Conservation (phyloP, 495 filamentous ascomycete species). For the Lasiosphaeria hispida region DNA sequence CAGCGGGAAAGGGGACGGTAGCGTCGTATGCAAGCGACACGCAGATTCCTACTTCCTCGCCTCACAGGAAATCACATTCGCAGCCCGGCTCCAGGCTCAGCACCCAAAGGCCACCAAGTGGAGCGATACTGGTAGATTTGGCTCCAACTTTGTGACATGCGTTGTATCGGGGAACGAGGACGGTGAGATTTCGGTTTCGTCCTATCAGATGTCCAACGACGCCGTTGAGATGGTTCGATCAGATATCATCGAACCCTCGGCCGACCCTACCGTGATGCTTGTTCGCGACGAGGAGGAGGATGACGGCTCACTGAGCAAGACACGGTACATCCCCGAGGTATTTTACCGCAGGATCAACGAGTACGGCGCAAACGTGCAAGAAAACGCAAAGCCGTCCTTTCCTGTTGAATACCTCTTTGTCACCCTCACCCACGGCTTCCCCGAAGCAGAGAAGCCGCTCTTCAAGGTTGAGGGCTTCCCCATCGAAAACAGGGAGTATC, state of each 20-base stretch:
- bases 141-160: constrained; percentile 96
- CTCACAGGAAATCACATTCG: constrained; percentile 87
- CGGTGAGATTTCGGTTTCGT: constrained; percentile 81
- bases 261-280: constrained; percentile 90
- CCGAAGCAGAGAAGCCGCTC: constrained; percentile 67
- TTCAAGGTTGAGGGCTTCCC: constrained; percentile 74
- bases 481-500: constrained; percentile 82
- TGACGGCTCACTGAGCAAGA: constrained; percentile 63
- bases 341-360: constrained; percentile 96
- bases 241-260: constrained; percentile 91
- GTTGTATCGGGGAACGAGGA: constrained; percentile 88
- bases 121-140: constrained; percentile 92
- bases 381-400: constrained; percentile 94
- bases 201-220: constrained; percentile 92
- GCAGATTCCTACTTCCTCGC: constrained; percentile 93
- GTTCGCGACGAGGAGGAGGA: constrained; percentile 90
- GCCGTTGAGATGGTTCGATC: constrained; percentile 96
- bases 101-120: constrained; percentile 92
- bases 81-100: constrained; percentile 79
- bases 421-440: constrained; percentile 95
- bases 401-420: constrained; percentile 95
- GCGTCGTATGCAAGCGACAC: constrained; percentile 91
- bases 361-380: constrained; percentile 91
- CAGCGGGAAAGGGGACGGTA: constrained; percentile 73
- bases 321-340: constrained; percentile 93